phyloP scores from a whole-genome alignment of 257 asterid genomes.

The Solanum phureja region DNA sequence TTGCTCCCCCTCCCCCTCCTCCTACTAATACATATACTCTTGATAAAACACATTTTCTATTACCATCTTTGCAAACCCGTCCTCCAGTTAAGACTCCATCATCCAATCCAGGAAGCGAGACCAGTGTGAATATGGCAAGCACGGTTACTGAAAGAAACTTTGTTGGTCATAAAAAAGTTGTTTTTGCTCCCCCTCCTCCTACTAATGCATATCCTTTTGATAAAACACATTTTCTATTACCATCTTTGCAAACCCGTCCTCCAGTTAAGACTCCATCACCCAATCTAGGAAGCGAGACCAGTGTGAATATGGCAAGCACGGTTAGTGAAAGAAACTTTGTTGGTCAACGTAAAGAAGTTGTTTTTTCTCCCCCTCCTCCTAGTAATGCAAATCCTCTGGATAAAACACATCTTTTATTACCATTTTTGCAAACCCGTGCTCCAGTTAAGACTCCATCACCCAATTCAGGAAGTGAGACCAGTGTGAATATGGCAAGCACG shows the following conservation, averaged over 20 bases:
- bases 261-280: not conserved
- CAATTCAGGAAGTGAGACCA: not conserved
- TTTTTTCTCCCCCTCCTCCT: no score
- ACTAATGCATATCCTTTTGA: not conserved
- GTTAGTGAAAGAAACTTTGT: not conserved
- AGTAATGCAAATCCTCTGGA: no score
- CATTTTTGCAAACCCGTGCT: not conserved
- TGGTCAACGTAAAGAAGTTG: no score
- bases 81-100: not conserved
- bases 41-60: not conserved
- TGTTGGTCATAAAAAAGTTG: not conserved
- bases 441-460: not conserved
- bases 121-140: not conserved
- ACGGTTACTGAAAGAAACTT: not conserved
- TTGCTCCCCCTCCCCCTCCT: no score
- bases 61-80: not conserved
- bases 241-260: not conserved
- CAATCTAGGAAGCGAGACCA: not conserved
- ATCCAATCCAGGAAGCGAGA: not conserved
- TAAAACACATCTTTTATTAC: not conserved
- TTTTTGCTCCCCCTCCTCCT: not conserved
- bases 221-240: not conserved
- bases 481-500: not conserved
- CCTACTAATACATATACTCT: not conserved
- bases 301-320: not conserved